Conservation (phyloP, 176 grass and related monocot species). For the Eleusine coracana region DNA sequence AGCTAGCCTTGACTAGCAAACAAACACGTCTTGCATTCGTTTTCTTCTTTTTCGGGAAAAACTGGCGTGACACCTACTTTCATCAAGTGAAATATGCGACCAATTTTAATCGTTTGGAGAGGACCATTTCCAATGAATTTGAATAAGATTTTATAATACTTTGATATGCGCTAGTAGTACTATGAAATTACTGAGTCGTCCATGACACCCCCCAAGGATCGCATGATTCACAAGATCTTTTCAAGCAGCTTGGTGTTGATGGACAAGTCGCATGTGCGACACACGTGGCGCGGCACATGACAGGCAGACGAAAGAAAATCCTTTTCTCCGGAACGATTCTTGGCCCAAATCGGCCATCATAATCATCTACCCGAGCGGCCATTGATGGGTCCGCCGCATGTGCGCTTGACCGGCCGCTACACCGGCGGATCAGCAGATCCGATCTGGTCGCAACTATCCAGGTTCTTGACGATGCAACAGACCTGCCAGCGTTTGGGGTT, state of each 20-base stretch:
- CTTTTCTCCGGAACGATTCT: neutral
- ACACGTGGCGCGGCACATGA: conserved; percentile 30
- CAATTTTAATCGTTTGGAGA: neutral
- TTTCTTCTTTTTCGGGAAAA: neutral
- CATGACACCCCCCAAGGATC: neutral
- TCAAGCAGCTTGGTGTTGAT: neutral
- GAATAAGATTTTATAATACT: neutral
- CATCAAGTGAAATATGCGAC: neutral
- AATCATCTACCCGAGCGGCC: neutral
- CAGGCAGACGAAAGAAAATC: neutral
- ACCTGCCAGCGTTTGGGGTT: neutral
- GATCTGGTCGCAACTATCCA: neutral
- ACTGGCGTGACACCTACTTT: neutral
- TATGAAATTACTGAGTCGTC: neutral
- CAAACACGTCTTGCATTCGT: neutral
- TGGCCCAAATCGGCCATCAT: neutral
- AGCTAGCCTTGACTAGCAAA: neutral
- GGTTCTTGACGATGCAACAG: neutral
- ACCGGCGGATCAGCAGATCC: neutral
- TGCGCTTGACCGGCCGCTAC: neutral
- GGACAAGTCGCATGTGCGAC: conserved; percentile 10
- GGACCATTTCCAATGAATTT: neutral
- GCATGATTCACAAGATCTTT: neutral
- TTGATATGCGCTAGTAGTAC: neutral
- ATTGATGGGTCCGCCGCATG: neutral